These are phyloP conservation scores for Colletotrichum sp. DNA, from an alignment of 2,329 filamentous ascomycete genomes.

Conservation along the genomic window DNA sequence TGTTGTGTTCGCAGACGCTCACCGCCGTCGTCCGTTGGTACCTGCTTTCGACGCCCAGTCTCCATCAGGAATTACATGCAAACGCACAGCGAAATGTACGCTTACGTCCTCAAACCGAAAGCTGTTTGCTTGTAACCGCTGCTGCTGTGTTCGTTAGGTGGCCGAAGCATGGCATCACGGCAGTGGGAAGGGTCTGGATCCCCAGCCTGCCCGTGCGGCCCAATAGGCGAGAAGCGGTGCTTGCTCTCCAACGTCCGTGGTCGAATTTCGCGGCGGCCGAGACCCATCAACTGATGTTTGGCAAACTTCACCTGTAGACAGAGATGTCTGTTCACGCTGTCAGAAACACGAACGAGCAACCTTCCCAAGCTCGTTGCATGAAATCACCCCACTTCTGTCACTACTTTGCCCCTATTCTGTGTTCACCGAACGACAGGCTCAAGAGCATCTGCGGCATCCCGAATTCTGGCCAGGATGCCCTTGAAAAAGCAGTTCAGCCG, in stretches of 20 bases:
- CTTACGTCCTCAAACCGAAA: neutral
- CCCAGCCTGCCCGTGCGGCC: neutral
- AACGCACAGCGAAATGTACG: neutral
- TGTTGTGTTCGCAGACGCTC: neutral
- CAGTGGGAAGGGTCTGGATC: neutral
- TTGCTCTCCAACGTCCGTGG: neutral
- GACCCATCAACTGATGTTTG: neutral
- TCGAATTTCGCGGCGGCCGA: neutral
- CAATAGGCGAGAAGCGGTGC: neutral
- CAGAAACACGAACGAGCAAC: neutral
- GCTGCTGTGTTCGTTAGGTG: neutral
- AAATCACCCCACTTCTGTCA: neutral
- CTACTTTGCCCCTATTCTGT: neutral
- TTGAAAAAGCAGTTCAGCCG: neutral
- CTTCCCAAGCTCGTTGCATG: neutral
- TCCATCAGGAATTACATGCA: neutral
- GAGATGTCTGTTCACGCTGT: constrained; percentile 5
- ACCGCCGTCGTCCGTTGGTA: neutral
- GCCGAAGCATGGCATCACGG: neutral
- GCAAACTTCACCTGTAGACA: neutral
- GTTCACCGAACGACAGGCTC: neutral
- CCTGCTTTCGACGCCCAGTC: neutral
- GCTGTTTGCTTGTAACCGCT: neutral
- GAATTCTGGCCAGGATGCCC: neutral
- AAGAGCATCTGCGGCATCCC: neutral